A percentile compares a stretch with the other conserved stretches of the same genome.
phyloP scores from a whole-genome alignment of 441 rosid species.

The Kokia cookei region DNA sequence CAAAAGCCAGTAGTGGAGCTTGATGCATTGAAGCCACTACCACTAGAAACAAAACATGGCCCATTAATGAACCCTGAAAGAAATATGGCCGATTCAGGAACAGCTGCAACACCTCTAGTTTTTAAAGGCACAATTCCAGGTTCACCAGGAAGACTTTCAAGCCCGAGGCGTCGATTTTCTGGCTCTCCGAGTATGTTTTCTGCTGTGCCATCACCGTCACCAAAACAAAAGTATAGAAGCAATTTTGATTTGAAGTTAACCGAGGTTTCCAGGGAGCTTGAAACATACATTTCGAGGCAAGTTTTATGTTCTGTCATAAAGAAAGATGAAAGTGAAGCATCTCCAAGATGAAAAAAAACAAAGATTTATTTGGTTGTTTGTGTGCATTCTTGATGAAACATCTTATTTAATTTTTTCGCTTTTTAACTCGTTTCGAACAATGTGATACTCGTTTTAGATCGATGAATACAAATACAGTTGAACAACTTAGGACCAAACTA shows the following conservation, averaged over 20 bases:
- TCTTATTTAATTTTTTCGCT: not conserved
- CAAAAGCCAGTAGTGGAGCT: conserved; percentile 31
- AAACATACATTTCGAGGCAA: conserved; percentile 82
- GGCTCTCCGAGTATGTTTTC: conserved; percentile 45
- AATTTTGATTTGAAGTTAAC: conserved; percentile 87
- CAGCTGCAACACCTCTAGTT: conserved; percentile 43
- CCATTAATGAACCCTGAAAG: conserved; percentile 45
- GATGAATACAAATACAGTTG: not conserved
- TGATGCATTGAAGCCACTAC: conserved; percentile 66
- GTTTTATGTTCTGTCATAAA: conserved; percentile 75
- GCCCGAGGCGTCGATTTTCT: conserved; percentile 86
- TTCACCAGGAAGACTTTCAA: conserved; percentile 68
- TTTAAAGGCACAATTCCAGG: conserved; percentile 37
- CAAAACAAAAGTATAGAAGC: conserved; percentile 69
- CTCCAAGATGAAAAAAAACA: conserved; percentile 42
- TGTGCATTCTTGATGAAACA: conserved; percentile 16
- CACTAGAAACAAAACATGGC: conserved; percentile 76
- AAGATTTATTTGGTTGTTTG: conserved; percentile 17
- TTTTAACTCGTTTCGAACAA: not conserved
- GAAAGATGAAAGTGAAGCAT: conserved; percentile 65
- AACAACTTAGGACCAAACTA: not conserved
- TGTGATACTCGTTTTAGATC: not conserved
- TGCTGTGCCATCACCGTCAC: conserved; percentile 64
- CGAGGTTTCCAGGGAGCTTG: conserved; percentile 84
- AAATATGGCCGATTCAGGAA: conserved; percentile 19